Percentiles rank a stretch among this genome's conserved stretches.
These are phyloP conservation scores for Ramaria sp. DNA, from an alignment of 768 basidiomycete genomes.

Conservation along the genomic window DNA sequence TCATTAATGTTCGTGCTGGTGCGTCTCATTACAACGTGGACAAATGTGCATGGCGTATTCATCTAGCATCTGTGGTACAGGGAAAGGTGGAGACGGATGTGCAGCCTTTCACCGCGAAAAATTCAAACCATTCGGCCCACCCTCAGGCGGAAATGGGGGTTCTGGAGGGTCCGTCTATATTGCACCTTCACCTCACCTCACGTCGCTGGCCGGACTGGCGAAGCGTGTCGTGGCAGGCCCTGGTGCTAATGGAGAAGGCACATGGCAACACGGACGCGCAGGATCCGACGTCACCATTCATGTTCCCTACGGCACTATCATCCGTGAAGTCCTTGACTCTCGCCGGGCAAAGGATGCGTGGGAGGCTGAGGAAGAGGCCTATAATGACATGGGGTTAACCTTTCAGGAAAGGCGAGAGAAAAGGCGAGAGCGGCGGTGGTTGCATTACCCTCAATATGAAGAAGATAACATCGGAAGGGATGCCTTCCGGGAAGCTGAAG, in stretches of 20 bases:
- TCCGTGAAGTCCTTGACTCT: slow-evolving; percentile 66
- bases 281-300: slow-evolving; percentile 63
- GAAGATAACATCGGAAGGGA: slow-evolving; percentile 55
- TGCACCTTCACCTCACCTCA: slow-evolving; percentile 64
- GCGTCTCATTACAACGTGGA: slow-evolving; percentile 13
- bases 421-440: slow-evolving; percentile 60
- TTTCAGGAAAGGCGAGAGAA: slow-evolving; percentile 40
- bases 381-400: slow-evolving; percentile 39
- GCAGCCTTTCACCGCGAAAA: slow-evolving; percentile 91
- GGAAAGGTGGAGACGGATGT: slow-evolving; percentile 83
- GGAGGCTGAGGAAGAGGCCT: slow-evolving; percentile 49
- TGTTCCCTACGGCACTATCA: slow-evolving; percentile 87
- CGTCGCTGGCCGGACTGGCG: slow-evolving; percentile 64
- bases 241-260: slow-evolving; percentile 70
- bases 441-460: slow-evolving; percentile 64
- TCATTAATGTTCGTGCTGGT: slow-evolving; percentile 76
- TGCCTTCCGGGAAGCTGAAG: slow-evolving; percentile 64
- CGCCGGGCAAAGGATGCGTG: slow-evolving; percentile 56
- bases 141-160: slow-evolving; percentile 91
- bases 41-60: slow-evolving; percentile 3
- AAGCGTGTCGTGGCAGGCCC: slow-evolving; percentile 55
- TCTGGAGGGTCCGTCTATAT: slow-evolving; percentile 83
- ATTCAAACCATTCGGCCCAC: slow-evolving; percentile 72
- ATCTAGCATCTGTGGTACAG: slow-evolving; percentile 27
- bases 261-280: slow-evolving; percentile 76